Conservation (phyloP, 352 stramenopile genomes). For the Phytophthora cactorum region DNA sequence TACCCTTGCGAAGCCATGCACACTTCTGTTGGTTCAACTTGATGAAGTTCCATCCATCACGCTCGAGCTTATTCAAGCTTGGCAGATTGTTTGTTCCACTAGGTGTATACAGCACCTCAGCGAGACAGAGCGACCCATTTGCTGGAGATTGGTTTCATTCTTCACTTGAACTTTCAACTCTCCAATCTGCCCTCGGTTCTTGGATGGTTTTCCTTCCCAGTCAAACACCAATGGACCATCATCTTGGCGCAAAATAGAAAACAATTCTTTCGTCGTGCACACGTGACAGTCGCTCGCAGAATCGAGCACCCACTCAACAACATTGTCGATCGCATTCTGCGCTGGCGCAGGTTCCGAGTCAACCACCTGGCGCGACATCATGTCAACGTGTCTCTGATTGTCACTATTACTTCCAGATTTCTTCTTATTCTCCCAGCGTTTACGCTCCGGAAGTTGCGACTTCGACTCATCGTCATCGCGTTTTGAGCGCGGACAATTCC, state of each 20-base stretch:
- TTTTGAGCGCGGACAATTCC: conserved; percentile 1
- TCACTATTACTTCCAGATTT: not conserved
- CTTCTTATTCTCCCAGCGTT: conserved; percentile 14
- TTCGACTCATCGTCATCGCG: conserved; percentile 16
- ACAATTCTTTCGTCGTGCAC: not conserved
- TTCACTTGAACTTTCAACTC: not conserved
- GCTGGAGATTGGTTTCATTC: conserved; percentile 14
- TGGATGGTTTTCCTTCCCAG: conserved; percentile 9
- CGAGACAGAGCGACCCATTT: conserved; percentile 3
- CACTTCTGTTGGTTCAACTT: conserved; percentile 8
- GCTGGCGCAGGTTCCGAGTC: not conserved
- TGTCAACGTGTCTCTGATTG: not conserved
- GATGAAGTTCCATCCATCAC: conserved; percentile 1
- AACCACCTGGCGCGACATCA: not conserved
- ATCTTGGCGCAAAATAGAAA: conserved; percentile 5
- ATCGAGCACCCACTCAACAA: conserved; percentile 10
- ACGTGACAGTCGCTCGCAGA: no score
- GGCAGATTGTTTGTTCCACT: conserved; percentile 20
- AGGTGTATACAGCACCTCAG: conserved; percentile 6
- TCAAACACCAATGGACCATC: conserved; percentile 15
- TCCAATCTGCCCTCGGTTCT: conserved; percentile 1
- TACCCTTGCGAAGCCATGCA: conserved; percentile 13
- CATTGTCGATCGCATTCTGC: not conserved
- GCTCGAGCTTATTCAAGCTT: conserved; percentile 9
- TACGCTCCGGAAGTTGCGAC: conserved; percentile 7